These are phyloP conservation scores for Psilocybe cubensis DNA, from an alignment of 768 basidiomycete species.

Conservation along the genomic window DNA sequence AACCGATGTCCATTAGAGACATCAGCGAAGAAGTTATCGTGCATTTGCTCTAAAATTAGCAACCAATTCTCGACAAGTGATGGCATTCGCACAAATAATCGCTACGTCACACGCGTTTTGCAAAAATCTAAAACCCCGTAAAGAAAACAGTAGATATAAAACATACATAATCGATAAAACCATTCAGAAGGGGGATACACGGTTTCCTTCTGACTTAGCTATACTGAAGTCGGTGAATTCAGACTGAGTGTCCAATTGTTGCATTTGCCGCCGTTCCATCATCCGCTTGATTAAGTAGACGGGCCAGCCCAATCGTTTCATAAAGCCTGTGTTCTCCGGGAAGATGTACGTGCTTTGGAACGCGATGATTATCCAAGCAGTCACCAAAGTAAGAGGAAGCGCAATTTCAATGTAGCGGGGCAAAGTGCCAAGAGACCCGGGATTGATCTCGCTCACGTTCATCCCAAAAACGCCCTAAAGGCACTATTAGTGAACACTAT, in stretches of 20 bases:
- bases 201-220: not conserved
- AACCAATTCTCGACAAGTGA: not conserved
- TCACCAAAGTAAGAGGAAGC: conserved; percentile 47
- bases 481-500: not conserved
- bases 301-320: conserved; percentile 39
- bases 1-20: not conserved
- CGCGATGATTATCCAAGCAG: conserved; percentile 55
- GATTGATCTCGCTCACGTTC: conserved; percentile 42
- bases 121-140: not conserved
- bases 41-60: not conserved
- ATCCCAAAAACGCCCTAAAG: conserved; percentile 39
- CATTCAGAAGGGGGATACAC: not conserved
- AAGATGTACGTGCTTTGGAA: conserved; percentile 50
- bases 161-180: not conserved
- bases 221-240: not conserved
- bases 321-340: conserved; percentile 23
- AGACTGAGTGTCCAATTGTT: not conserved
- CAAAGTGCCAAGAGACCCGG: conserved; percentile 37
- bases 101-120: not conserved
- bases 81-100: not conserved
- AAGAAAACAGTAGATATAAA: not conserved
- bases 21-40: not conserved
- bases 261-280: not conserved
- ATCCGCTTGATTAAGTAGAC: conserved; percentile 6
- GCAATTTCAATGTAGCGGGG: conserved; percentile 45